These are phyloP conservation scores for Penicillium digitatum DNA, from an alignment of 2,329 filamentous ascomycete genomes.

Conservation along the genomic window DNA sequence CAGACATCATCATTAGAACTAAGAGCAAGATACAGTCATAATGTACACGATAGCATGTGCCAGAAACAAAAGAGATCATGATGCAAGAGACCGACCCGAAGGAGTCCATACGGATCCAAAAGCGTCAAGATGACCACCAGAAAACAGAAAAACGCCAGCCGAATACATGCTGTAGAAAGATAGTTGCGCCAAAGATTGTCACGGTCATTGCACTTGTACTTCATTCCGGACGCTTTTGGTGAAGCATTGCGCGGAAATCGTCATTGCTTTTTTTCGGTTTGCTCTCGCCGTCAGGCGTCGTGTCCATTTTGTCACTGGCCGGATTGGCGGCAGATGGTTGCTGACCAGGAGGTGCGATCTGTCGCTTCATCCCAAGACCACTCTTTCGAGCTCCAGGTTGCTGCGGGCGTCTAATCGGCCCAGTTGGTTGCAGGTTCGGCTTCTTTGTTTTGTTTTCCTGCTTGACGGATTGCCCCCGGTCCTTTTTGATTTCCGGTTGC, in stretches of 20 bases:
- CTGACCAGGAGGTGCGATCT: conserved; percentile 21
- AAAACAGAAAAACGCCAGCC: conserved; percentile 26
- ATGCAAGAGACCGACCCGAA: conserved; percentile 8
- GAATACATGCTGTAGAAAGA: conserved; percentile 23
- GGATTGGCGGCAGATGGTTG: not conserved
- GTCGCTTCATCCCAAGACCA: conserved; percentile 50
- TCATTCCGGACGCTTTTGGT: conserved; percentile 37
- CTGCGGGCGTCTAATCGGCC: conserved; percentile 44
- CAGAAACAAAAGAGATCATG: conserved; percentile 11
- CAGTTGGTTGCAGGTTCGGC: conserved; percentile 29
- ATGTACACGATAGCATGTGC: conserved; percentile 22
- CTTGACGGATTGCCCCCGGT: conserved; percentile 32
- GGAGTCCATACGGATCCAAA: conserved; percentile 9
- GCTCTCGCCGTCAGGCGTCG: conserved; percentile 28
- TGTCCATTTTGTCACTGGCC: conserved; percentile 23
- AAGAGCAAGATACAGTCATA: conserved; percentile 21
- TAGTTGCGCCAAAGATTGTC: conserved; percentile 18
- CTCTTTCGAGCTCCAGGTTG: conserved; percentile 44
- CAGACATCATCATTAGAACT: conserved; percentile 26
- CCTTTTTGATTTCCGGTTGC: conserved; percentile 40
- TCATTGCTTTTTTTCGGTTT: conserved; percentile 52
- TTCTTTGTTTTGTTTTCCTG: conserved; percentile 37
- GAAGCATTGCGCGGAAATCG: conserved; percentile 55
- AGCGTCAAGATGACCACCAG: conserved; percentile 9
- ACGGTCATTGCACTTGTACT: conserved; percentile 20